These are phyloP conservation scores for Micractinium sp. DNA, from an alignment of 139 green algal species.

Conservation along the genomic window DNA sequence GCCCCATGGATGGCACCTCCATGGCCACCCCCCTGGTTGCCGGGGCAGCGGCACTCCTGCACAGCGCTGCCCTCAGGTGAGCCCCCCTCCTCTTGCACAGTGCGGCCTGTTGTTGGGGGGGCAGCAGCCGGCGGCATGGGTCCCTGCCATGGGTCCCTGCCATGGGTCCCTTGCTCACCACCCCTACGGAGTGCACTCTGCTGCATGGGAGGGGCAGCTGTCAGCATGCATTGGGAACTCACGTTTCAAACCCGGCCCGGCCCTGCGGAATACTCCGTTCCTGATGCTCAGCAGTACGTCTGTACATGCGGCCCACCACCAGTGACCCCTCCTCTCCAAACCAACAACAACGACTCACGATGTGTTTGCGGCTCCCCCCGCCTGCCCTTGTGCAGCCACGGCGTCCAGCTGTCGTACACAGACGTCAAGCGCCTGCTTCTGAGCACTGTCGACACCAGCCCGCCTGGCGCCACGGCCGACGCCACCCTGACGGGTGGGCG, in stretches of 20 bases:
- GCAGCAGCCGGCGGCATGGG: too few species aligned
- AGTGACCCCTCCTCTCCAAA: background rate
- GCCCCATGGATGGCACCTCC: slow-evolving; percentile 28
- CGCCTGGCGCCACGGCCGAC: background rate
- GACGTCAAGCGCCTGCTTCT: slow-evolving; percentile 15
- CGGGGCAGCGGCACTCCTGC: slow-evolving; percentile 7
- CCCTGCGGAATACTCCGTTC: too few species aligned
- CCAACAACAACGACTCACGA: background rate
- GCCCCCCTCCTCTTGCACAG: too few species aligned
- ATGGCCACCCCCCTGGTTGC: slow-evolving; percentile 27
- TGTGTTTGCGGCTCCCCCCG: background rate
- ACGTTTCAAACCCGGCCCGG: too few species aligned
- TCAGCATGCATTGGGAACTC: background rate
- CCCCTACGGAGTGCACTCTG: too few species aligned
- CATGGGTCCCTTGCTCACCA: too few species aligned
- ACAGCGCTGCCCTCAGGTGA: slow-evolving; percentile 1
- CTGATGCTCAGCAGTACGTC: background rate
- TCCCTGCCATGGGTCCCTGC: too few species aligned
- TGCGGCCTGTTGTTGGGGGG: too few species aligned
- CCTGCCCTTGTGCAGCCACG: background rate
- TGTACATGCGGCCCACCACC: background rate
- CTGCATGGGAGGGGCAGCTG: background rate
- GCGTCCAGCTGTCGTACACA: background rate
- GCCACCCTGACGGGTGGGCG: slow-evolving; percentile 3
- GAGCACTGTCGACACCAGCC: background rate